phyloP scores from a whole-genome alignment of 768 basidiomycete species.

The Amanita molliuscula region DNA sequence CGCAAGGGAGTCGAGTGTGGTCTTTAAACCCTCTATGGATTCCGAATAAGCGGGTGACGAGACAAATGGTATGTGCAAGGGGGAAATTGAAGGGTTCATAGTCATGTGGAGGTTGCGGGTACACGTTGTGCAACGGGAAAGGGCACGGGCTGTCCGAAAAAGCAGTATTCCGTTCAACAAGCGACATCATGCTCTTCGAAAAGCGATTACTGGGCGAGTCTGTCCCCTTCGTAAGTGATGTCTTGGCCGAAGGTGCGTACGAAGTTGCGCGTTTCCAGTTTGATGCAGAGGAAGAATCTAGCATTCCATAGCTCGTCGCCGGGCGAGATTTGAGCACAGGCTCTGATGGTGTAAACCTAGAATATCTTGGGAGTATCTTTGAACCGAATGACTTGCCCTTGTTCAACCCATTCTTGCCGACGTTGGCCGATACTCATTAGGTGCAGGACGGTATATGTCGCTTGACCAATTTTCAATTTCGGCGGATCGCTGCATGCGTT shows the following conservation, averaged over 20 bases:
- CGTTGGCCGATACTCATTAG: slow-evolving; percentile 82
- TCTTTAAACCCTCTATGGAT: slow-evolving; percentile 90
- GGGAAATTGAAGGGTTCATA: slow-evolving; percentile 96
- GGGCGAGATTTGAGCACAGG: slow-evolving; percentile 49
- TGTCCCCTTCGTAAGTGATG: slow-evolving; percentile 36
- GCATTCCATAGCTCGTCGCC: slow-evolving; percentile 53
- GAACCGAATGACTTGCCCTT: slow-evolving; percentile 43
- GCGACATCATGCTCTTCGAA: slow-evolving; percentile 77
- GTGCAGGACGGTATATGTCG: slow-evolving; percentile 92
- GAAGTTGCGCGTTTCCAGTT: slow-evolving; percentile 52
- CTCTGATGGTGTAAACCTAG: slow-evolving; percentile 70
- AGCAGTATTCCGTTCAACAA: slow-evolving; percentile 41
- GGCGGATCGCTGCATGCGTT: slow-evolving; percentile 79
- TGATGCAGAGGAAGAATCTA: slow-evolving; percentile 39
- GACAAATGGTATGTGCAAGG: slow-evolving; percentile 85
- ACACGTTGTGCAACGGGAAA: slow-evolving; percentile 84
- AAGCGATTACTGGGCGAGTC: slow-evolving; percentile 62
- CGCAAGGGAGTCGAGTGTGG: slow-evolving; percentile 95
- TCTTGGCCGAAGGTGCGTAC: slow-evolving; percentile 36
- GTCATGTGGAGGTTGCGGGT: slow-evolving; percentile 86
- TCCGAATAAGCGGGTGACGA: slow-evolving; percentile 99
- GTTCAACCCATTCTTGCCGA: slow-evolving; percentile 57
- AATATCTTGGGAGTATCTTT: slow-evolving; percentile 56
- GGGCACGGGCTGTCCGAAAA: slow-evolving; percentile 74
- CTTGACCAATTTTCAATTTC: slow-evolving; percentile 96